Conservation (phyloP, 805 yeast genomes). For the Sugiyamaella lignohabitans region DNA sequence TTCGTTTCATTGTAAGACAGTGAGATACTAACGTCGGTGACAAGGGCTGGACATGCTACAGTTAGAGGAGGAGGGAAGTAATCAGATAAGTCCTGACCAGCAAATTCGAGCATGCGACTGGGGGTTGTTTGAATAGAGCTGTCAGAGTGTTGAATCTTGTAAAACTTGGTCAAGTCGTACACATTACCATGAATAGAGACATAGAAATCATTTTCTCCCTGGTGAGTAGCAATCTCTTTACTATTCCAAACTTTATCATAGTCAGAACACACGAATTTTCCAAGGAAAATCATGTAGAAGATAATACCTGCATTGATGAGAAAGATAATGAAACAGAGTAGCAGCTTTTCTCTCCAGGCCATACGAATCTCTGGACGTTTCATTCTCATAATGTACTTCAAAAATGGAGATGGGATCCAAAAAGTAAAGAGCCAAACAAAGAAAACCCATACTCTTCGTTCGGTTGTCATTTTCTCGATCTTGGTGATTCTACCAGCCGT, state of each 20-base stretch:
- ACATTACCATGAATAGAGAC: constrained; percentile 37
- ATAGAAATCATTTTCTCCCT: constrained; percentile 32
- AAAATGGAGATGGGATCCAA: constrained; percentile 37
- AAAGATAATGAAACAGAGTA: constrained; percentile 32
- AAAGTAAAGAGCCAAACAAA: constrained; percentile 37
- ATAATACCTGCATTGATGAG: constrained; percentile 34
- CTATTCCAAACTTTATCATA: constrained; percentile 38
- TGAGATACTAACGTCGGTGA: constrained; percentile 27
- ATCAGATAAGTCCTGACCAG: constrained; percentile 35
- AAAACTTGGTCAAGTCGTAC: constrained; percentile 37
- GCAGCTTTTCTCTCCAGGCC: constrained; percentile 40
- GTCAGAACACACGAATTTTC: constrained; percentile 36
- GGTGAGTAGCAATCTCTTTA: constrained; percentile 32
- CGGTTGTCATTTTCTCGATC: constrained; percentile 26
- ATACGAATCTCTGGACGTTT: constrained; percentile 36
- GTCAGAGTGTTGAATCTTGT: constrained; percentile 37
- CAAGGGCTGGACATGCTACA: constrained; percentile 36
- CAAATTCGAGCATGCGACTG: constrained; percentile 32
- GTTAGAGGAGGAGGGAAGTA: constrained; percentile 38
- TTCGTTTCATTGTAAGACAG: constrained; percentile 30
- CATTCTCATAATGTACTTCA: constrained; percentile 34
- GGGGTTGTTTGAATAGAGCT: constrained; percentile 30
- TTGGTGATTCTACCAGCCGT: constrained; percentile 28
- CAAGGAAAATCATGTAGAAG: constrained; percentile 39
- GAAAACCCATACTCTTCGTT: constrained; percentile 33